Evolutionary conservation across 805 yeast genomes (phyloP).

Genomic region (Wickerhamomyces strasburgensis): DNA sequence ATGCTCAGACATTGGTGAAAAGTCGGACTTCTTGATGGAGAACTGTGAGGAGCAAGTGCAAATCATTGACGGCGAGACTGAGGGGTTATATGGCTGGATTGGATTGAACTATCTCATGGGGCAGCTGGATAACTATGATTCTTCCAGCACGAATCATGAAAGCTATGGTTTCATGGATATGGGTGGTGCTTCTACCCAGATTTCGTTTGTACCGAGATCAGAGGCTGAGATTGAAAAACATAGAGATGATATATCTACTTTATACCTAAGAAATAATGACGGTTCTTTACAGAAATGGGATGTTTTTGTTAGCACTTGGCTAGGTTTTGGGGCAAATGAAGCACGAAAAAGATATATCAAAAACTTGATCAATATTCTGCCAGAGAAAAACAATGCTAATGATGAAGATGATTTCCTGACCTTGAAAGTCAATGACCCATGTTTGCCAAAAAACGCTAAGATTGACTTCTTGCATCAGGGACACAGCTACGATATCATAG

Average conservation of each 20-base stretch:
- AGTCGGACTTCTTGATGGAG: constrained; percentile 48
- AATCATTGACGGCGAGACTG: constrained; percentile 90
- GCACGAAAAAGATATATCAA: constrained; percentile 72
- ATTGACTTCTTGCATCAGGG: constrained; percentile 44
- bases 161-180: constrained; percentile 95
- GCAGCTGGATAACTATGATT: constrained; percentile 46
- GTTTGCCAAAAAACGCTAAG: constrained; percentile 64
- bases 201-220: constrained; percentile 83
- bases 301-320: constrained; percentile 93
- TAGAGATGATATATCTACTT: constrained; percentile 64
- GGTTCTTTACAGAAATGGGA: constrained; percentile 76
- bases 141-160: constrained; percentile 33
- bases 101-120: constrained; percentile 82
- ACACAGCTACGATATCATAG: constrained; percentile 48
- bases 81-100: constrained; percentile 95
- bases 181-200: constrained; percentile 98
- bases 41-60: constrained; percentile 70
- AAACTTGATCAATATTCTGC: constrained; percentile 46
- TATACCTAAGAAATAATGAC: constrained; percentile 60
- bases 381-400: constrained; percentile 41
- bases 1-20: constrained; percentile 49
- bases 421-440: constrained; percentile 58
- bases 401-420: constrained; percentile 41
- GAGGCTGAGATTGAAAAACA: constrained; percentile 57
- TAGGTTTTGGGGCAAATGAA: constrained; percentile 96